These are phyloP conservation scores for Podosphaera xanthii DNA, from an alignment of 2,329 filamentous ascomycete species.

Conservation along the genomic window DNA sequence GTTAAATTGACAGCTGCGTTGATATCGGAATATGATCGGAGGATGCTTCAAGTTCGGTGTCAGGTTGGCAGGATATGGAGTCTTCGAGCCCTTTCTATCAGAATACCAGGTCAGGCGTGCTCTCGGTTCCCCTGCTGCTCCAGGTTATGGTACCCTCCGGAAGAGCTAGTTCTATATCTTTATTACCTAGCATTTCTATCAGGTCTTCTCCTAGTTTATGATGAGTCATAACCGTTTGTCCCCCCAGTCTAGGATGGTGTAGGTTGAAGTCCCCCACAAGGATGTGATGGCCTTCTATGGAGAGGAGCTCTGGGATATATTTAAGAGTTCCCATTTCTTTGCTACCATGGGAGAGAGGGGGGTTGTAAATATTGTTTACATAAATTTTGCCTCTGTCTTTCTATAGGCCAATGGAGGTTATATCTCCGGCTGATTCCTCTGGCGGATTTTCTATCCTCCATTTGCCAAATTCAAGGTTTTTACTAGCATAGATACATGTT, in stretches of 20 bases:
- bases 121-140: background rate
- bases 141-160: background rate
- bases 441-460: background rate
- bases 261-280: background rate
- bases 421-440: background rate
- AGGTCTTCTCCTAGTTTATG: background rate
- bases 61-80: background rate
- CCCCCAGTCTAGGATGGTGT: background rate
- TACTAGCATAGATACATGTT: background rate
- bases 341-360: background rate
- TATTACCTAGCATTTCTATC: background rate
- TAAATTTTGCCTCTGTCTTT: background rate
- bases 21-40: too few relatives aligned
- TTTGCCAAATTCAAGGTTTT: background rate
- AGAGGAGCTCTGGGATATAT: background rate
- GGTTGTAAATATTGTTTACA: background rate
- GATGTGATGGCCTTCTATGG: background rate
- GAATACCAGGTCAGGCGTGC: background rate
- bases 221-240: background rate
- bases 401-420: background rate
- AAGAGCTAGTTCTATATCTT: too few relatives aligned
- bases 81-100: background rate
- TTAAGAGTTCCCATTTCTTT: constrained; percentile 1
- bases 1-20: background rate
- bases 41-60: too few relatives aligned